These are phyloP conservation scores for Wolfiporia cocos DNA, from an alignment of 1,284 basidiomycete genomes.

Conservation along the genomic window DNA sequence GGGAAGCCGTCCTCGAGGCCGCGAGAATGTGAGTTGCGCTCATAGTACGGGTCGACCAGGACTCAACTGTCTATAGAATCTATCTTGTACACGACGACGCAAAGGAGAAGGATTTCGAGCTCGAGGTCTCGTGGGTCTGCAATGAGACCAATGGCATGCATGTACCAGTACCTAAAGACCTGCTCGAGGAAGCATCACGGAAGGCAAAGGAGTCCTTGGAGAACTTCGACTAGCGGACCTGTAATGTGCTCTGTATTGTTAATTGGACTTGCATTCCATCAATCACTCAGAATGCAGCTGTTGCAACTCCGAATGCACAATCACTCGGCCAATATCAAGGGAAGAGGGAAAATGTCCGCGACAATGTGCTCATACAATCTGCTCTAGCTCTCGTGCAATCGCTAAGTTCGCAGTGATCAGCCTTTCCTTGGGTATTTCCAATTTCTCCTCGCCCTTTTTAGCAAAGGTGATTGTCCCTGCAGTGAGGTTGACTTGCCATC, in stretches of 20 bases:
- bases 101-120: conserved; percentile 97
- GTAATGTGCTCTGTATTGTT: conserved; percentile 15
- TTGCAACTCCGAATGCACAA: not conserved
- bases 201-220: conserved; percentile 89
- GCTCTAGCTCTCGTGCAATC: conserved; percentile 83
- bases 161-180: conserved; percentile 77
- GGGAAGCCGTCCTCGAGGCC: conserved; percentile 90
- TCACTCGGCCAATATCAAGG: not conserved
- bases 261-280: conserved; percentile 12
- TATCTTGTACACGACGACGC: conserved; percentile 97
- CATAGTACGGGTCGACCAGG: too few species aligned
- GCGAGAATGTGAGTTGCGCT: conserved; percentile 90
- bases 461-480: conserved; percentile 56
- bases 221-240: conserved; percentile 68
- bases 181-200: conserved; percentile 81
- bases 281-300: too few species aligned
- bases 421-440: conserved; percentile 78
- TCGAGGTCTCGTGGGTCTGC: conserved; percentile 97
- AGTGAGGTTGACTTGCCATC: conserved; percentile 67
- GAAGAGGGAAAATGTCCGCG: conserved; percentile 12
- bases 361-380: conserved; percentile 64
- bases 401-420: conserved; percentile 69
- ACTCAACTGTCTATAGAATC: conserved; percentile 57
- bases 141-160: conserved; percentile 82
- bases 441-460: conserved; percentile 68